Conservation (phyloP, 495 filamentous ascomycete species). For the Aspergillus heteromorphus region DNA sequence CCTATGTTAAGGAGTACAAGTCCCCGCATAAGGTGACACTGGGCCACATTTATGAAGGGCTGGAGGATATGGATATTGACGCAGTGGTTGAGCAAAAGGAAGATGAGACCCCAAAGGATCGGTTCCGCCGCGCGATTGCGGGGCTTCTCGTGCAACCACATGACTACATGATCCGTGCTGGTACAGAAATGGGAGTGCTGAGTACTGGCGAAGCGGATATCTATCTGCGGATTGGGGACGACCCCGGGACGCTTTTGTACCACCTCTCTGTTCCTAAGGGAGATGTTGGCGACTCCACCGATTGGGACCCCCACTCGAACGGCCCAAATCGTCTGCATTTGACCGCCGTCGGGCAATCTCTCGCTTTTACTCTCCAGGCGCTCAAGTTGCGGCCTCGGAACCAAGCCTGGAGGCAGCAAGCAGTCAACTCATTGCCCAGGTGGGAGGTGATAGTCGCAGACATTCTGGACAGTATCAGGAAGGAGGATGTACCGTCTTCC, state of each 20-base stretch:
- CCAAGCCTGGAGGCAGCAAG: constrained; percentile 8
- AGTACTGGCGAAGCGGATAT: constrained; percentile 30
- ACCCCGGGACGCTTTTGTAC: constrained; percentile 4
- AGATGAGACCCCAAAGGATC: constrained; percentile 10
- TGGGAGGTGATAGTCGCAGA: constrained; percentile 32
- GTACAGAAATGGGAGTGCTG: constrained; percentile 33
- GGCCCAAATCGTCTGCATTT: constrained; percentile 13
- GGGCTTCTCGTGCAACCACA: constrained; percentile 34
- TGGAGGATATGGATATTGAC: constrained; percentile 14
- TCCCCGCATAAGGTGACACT: constrained; percentile 35
- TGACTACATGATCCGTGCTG: constrained; percentile 35
- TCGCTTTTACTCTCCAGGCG: constrained; percentile 14
- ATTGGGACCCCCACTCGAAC: constrained; percentile 4
- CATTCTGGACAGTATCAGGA: constrained; percentile 23
- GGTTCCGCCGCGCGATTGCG: constrained; percentile 2
- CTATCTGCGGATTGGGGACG: constrained; percentile 13
- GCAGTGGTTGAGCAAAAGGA: constrained; percentile 14
- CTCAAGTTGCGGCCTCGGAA: constrained; percentile 3
- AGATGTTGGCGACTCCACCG: constrained; percentile 23
- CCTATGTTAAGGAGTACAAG: constrained; percentile 37
- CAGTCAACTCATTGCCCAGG: constrained; percentile 15
- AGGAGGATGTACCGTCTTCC: constrained; percentile 16
- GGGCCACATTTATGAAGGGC: constrained; percentile 10
- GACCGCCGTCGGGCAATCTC: constrained; percentile 12
- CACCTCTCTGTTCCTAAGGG: constrained; percentile 25